Evolutionary conservation across 176 grass and related monocot genomes (phyloP).

Genomic region (Zoysia japonica): DNA sequence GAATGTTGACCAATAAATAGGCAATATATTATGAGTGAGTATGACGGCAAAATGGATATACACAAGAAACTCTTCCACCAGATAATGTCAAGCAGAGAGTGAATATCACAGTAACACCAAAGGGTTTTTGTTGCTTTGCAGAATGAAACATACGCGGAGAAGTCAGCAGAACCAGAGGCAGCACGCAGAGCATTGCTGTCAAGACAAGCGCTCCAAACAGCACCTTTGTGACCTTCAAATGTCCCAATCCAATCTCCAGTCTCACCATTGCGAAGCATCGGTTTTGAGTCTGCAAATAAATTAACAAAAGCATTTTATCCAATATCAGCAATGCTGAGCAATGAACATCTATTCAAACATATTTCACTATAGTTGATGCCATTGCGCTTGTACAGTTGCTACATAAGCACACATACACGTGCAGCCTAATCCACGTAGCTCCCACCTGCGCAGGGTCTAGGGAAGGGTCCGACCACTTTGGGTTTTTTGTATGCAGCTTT

Average conservation of each 20-base stretch:
- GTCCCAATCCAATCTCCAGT: slow-evolving; percentile 99
- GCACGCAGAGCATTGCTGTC: slow-evolving; percentile 84
- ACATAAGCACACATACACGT: not conserved
- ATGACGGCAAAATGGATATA: not conserved
- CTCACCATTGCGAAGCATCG: slow-evolving; percentile 97
- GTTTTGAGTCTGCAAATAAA: slow-evolving; percentile 69
- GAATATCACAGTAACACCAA: not conserved
- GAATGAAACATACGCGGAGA: slow-evolving; percentile 72
- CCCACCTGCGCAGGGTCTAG: no score
- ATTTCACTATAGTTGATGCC: not conserved
- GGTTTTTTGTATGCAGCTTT: no score
- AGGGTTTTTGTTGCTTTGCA: not conserved
- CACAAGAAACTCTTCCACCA: not conserved
- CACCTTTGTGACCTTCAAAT: slow-evolving; percentile 98
- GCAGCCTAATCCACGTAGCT: no score
- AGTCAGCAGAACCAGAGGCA: slow-evolving; percentile 95
- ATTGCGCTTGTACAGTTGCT: not conserved
- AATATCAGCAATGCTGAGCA: slow-evolving; percentile 18
- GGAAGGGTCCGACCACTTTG: no score
- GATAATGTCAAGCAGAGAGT: not conserved
- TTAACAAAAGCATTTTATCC: slow-evolving; percentile 1
- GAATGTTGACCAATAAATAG: no score
- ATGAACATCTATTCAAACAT: slow-evolving; percentile 5
- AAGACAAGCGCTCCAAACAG: slow-evolving; percentile 96
- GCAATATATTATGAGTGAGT: not conserved